Percentiles rank a stretch among this genome's conserved stretches.
phyloP scores from a whole-genome alignment of 2,329 filamentous ascomycete species.

The Microsporum canis region DNA sequence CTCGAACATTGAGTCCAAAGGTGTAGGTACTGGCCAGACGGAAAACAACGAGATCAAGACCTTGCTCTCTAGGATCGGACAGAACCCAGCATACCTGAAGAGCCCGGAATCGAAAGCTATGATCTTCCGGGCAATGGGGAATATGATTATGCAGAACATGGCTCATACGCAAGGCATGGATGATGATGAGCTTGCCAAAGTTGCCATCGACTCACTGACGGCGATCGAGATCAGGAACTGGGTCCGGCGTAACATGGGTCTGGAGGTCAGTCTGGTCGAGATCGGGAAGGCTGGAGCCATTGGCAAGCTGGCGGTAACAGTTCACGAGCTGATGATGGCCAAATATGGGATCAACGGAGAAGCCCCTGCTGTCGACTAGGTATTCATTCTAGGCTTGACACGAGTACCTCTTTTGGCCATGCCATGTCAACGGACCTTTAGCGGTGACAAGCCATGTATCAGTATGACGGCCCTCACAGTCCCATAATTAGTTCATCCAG shows the following conservation, averaged over 20 bases:
- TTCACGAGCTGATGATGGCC: neutral
- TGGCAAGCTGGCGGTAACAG: neutral
- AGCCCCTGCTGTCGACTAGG: too few relatives aligned
- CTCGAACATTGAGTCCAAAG: neutral
- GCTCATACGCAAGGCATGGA: neutral
- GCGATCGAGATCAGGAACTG: constrained; percentile 15
- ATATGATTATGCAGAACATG: constrained; percentile 5
- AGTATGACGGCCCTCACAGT: too few relatives aligned
- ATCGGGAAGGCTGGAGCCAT: neutral
- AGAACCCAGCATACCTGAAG: neutral
- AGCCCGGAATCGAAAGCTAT: neutral
- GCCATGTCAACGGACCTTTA: too few relatives aligned
- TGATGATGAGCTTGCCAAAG: constrained; percentile 7
- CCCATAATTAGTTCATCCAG: too few relatives aligned
- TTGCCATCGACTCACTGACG: constrained; percentile 16
- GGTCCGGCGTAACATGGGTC: constrained; percentile 8
- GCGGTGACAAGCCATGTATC: too few relatives aligned
- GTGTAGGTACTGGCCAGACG: neutral
- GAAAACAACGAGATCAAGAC: neutral
- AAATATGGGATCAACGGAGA: neutral
- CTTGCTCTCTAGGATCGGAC: neutral
- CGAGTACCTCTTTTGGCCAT: too few relatives aligned
- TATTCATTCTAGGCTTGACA: too few relatives aligned
- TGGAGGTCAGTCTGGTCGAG: neutral
- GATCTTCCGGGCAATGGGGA: neutral